Conservation (phyloP, 495 filamentous ascomycete genomes). For the Pseudoneurospora amorphoporcata region DNA sequence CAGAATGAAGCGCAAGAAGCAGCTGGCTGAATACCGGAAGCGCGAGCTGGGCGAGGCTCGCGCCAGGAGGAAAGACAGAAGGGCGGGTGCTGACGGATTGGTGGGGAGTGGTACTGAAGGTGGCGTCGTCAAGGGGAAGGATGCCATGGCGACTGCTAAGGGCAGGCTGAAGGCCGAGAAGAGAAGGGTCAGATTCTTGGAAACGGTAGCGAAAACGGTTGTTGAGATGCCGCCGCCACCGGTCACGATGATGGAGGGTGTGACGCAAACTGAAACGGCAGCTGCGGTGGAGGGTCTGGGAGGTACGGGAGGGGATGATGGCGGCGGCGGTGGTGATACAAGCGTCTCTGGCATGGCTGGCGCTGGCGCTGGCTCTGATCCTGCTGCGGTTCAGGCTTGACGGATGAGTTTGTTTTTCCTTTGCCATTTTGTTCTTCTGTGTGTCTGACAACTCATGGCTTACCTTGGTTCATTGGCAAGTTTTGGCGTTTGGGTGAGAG, state of each 20-base stretch:
- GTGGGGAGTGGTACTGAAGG: not conserved
- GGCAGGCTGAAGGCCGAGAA: slow-evolving; percentile 14
- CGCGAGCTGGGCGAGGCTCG: slow-evolving; percentile 79
- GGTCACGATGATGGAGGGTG: not conserved
- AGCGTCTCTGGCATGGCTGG: not conserved
- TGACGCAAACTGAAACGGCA: not conserved
- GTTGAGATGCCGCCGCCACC: not conserved
- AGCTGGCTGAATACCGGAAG: slow-evolving; percentile 73
- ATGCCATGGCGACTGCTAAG: not conserved
- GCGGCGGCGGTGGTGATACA: not conserved
- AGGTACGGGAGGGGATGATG: not conserved
- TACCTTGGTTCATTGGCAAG: not conserved
- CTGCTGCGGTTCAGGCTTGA: not conserved
- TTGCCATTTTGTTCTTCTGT: not conserved
- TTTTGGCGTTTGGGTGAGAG: not conserved
- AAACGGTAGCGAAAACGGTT: slow-evolving; percentile 12
- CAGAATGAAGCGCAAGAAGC: slow-evolving; percentile 62
- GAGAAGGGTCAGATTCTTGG: slow-evolving; percentile 25
- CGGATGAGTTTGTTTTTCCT: not conserved
- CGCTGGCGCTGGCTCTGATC: not conserved
- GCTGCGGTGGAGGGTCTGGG: not conserved
- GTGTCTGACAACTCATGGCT: not conserved
- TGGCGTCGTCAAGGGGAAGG: not conserved
- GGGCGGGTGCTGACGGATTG: slow-evolving; percentile 27
- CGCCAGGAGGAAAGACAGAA: slow-evolving; percentile 56